Percentiles rank a stretch among this genome's conserved stretches.
Conservation (phyloP, 805 yeast genomes). For the Zygosaccharomyces bailii region DNA sequence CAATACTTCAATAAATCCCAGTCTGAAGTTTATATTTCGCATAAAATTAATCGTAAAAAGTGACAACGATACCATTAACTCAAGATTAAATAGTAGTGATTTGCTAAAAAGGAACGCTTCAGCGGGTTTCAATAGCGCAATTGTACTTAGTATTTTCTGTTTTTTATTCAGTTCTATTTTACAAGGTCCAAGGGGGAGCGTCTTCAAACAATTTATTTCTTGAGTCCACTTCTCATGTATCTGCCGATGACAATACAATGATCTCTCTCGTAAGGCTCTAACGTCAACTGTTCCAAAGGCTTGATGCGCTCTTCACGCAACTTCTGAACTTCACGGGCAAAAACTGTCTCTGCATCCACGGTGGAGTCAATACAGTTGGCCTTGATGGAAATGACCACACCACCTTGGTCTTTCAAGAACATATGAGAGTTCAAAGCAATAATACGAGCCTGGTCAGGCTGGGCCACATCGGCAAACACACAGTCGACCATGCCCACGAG, state of each 20-base stretch:
- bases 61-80: background rate
- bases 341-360: slow-evolving; percentile 98
- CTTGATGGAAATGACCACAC: slow-evolving; percentile 97
- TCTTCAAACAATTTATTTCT: slow-evolving; percentile 26
- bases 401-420: slow-evolving; percentile 98
- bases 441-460: slow-evolving; percentile 99
- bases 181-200: slow-evolving; percentile 16
- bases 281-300: slow-evolving; percentile 96
- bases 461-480: slow-evolving; percentile 99
- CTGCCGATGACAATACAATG: slow-evolving; percentile 98
- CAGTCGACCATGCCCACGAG: slow-evolving; percentile 97
- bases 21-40: background rate
- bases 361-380: slow-evolving; percentile 99
- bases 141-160: background rate
- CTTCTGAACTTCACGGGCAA: slow-evolving; percentile 98
- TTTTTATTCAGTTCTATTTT: slow-evolving; percentile 12
- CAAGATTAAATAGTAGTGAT: background rate
- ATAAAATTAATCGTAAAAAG: background rate
- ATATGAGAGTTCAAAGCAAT: slow-evolving; percentile 97
- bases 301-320: slow-evolving; percentile 98
- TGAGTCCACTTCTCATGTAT: slow-evolving; percentile 84
- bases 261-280: slow-evolving; percentile 99
- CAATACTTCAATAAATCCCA: background rate
- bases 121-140: slow-evolving; percentile 1
- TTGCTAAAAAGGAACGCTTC: background rate